Evolutionary conservation across 163 green algal genomes (phyloP).

Genomic region (Scenedesmus sp.): DNA sequence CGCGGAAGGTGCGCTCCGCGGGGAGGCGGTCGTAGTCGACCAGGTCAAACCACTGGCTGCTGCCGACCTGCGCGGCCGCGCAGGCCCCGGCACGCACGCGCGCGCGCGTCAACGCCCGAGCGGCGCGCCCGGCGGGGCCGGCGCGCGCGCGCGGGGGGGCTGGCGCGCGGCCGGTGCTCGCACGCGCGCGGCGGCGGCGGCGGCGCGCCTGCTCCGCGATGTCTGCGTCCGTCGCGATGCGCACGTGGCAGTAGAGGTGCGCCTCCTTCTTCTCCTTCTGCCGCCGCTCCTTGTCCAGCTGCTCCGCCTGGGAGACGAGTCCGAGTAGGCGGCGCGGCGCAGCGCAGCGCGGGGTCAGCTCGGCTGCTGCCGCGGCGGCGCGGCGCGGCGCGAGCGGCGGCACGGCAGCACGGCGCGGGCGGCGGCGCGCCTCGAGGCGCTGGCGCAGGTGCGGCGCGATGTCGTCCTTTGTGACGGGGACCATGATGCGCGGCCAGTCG

Average conservation of each 20-base stretch:
- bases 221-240: conserved; percentile 74
- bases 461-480: conserved; percentile 78
- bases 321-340: neutral
- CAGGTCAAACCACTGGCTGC: conserved; percentile 85
- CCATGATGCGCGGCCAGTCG: conserved; percentile 92
- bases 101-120: no score
- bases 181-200: neutral
- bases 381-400: no score
- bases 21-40: conserved; percentile 87
- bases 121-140: no score
- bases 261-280: conserved; percentile 92
- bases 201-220: conserved; percentile 77
- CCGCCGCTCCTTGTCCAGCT: conserved; percentile 88
- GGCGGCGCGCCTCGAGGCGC: conserved; percentile 63
- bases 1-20: conserved; percentile 61
- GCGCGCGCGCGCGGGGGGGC: no score
- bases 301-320: conserved; percentile 68
- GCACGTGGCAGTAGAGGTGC: conserved; percentile 86
- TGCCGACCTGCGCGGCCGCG: conserved; percentile 45
- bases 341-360: no score
- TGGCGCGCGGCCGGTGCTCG: no score
- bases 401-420: no score
- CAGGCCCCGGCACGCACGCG: no score
- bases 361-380: no score
- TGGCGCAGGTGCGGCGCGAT: conserved; percentile 85